phyloP scores from a whole-genome alignment of 2,329 filamentous ascomycete species.

The Rutstroemia sp. region DNA sequence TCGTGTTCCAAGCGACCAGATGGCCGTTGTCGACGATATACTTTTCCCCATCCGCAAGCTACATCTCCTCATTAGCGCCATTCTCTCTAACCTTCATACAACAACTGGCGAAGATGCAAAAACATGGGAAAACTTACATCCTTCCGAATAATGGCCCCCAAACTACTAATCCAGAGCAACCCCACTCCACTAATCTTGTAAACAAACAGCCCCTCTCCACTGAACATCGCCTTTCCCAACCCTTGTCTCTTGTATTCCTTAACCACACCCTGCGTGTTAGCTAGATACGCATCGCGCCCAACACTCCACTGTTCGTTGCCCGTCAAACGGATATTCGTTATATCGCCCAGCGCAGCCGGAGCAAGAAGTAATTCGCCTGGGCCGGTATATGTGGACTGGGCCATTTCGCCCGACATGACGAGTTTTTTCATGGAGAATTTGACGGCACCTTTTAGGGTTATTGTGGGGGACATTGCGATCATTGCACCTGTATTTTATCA shows the following conservation, averaged over 20 bases:
- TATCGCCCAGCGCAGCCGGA: slow-evolving; percentile 73
- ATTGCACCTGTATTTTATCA: slow-evolving; percentile 54
- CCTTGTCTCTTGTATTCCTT: slow-evolving; percentile 84
- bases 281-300: slow-evolving; percentile 80
- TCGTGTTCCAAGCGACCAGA: slow-evolving; percentile 92
- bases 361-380: slow-evolving; percentile 86
- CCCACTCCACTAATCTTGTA: slow-evolving; percentile 79
- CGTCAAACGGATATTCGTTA: slow-evolving; percentile 68
- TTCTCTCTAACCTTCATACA: neutral
- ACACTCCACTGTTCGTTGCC: slow-evolving; percentile 76
- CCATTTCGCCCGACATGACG: slow-evolving; percentile 73
- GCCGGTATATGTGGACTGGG: slow-evolving; percentile 73
- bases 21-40: slow-evolving; percentile 94
- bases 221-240: slow-evolving; percentile 86
- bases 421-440: slow-evolving; percentile 91
- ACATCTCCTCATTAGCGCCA: neutral
- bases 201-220: slow-evolving; percentile 84
- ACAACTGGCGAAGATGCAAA: neutral
- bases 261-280: slow-evolving; percentile 76
- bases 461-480: slow-evolving; percentile 88
- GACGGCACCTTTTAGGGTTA: slow-evolving; percentile 74
- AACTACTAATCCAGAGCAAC: slow-evolving; percentile 82
- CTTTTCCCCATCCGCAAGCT: slow-evolving; percentile 62
- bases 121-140: slow-evolving; percentile 53
- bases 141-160: slow-evolving; percentile 91